These are phyloP conservation scores for Dendrostoma leiphaemia DNA, from an alignment of 2,329 filamentous ascomycete genomes.

Conservation along the genomic window DNA sequence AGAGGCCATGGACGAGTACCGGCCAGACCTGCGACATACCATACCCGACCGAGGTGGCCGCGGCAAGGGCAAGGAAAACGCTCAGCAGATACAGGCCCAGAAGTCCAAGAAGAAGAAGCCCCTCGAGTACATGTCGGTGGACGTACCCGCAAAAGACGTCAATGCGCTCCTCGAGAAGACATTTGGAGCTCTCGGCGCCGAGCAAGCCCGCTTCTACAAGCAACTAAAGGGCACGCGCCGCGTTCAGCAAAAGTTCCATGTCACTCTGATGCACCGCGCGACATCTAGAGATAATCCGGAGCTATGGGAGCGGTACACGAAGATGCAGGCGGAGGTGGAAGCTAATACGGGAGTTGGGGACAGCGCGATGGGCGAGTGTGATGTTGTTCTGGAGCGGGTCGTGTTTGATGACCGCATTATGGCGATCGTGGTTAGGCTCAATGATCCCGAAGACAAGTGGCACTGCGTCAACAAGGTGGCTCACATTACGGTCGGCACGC, in stretches of 20 bases:
- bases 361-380: constrained; percentile 60
- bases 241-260: constrained; percentile 83
- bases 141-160: constrained; percentile 42
- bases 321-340: constrained; percentile 51
- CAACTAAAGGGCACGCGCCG: constrained; percentile 72
- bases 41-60: constrained; percentile 58
- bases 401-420: constrained; percentile 87
- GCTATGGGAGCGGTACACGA: constrained; percentile 72
- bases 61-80: constrained; percentile 39
- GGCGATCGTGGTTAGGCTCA: constrained; percentile 80
- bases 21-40: constrained; percentile 71
- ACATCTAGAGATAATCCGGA: constrained; percentile 58
- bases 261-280: constrained; percentile 86
- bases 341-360: constrained; percentile 36
- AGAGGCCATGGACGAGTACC: constrained; percentile 72
- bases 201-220: constrained; percentile 67
- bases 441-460: constrained; percentile 56
- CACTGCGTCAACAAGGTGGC: constrained; percentile 74
- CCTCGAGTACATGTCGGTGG: constrained; percentile 57
- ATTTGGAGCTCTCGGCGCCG: constrained; percentile 56
- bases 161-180: constrained; percentile 62
- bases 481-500: constrained; percentile 89
- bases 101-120: constrained; percentile 43
- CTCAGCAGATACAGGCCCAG: constrained; percentile 30
- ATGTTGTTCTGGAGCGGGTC: constrained; percentile 65